Evolutionary conservation across 345 rosid genomes (phyloP), one percentile per base, ranked within the genome.

Genomic region (Erysimum cheiranthoides): DNA sequence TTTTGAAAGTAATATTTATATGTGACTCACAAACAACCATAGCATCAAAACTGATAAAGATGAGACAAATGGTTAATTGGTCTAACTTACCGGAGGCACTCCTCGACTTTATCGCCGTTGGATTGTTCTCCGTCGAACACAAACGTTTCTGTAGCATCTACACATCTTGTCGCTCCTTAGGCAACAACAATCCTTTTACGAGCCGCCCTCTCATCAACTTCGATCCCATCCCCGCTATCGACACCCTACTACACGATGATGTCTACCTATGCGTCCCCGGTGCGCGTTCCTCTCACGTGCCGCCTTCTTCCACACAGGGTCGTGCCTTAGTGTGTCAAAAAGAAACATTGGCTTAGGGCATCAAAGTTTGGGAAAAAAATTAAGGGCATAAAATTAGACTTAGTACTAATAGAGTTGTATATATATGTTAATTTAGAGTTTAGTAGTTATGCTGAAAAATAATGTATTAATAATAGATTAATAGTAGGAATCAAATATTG

Each of bases 81-180:
- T 60, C 43, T 16, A 3, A 17, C 4, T 10, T 60, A 36, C 46
- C 45, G 27, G 16, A 18, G 16, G 28, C 38, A 8, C 46, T 38
- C 30, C 16, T 60, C 16, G 8, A 3, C 3, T 16, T 60, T 5
- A 36, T 60, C 31, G 9, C 16, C 30, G 30, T n/a, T 0, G 40
- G 11, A 13, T 49, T 46, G 10, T 30, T 30, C 45, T 46, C 60
- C 28, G 6, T 2, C 46, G 71, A 59, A 67, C 3, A 50, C 43
- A 7, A 11, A 21, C 47, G 32, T 16, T 34, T 67, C 28, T 60
- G 21, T 47, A 46, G 43, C 57, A 52, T 50, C 18, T 50, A 46
- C 42, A 32, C 8, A 21, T 50, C 60, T 9, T 67, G 71, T 60
- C 21, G 45, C 5, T 67, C 71, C 16, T 25, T 31, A 5, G 6